Base-by-base conservation (phyloP, 805 yeast genomes). In the Lipomyces yamadae region DNA sequence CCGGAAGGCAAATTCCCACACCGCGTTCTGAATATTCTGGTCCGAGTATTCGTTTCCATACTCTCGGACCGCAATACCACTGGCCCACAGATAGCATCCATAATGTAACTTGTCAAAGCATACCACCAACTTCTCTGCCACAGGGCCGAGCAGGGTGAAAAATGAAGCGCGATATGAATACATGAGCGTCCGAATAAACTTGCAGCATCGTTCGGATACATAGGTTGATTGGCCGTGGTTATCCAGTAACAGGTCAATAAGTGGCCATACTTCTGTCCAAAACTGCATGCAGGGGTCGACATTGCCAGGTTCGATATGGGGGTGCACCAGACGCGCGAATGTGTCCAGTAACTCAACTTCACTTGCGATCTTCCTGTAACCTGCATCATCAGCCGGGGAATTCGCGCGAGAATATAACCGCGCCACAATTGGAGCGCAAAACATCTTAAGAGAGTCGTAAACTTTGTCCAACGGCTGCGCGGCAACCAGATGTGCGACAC, bases 41-140 rank as follows among this genome's bases (percentile, higher is more conserved):
- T 79, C 77, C 34, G 78, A 79, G 65, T 80, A 83, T 57, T 83
- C 86, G 70, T 83, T 82, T 37, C 88, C 86, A 77, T 83, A 93
- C 67, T 91, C 94, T 64, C 90, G 85, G 61, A 92, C 80, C 8
- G 89, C 82, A 15, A 76, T 73, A 7, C 97, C 98, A 2, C 96
- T 88, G 13, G 91, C 94, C 95, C 96, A 93, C 64, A 93, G 79
- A 75, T 89, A 92, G 76, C 97, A 91, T 3, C 97, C 98, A 73
- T 80, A 85, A 45, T 86, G 84, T 29, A 89, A 88, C 34, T 79
- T 78, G 56, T 86, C 82, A 78, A 92, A 93, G 0, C 96, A 95
- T 50, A 82, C 82, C 29, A 85, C 88, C 63, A 92, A 81, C 59
- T 88, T 78, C 63, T 84, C 87, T 0, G 92, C 91, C 50, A 92